Evolutionary conservation across 202 grass and related monocot species (phyloP), one percentile per base, ranked within the genome.

Genomic region (Miscanthus sacchariflorus): DNA sequence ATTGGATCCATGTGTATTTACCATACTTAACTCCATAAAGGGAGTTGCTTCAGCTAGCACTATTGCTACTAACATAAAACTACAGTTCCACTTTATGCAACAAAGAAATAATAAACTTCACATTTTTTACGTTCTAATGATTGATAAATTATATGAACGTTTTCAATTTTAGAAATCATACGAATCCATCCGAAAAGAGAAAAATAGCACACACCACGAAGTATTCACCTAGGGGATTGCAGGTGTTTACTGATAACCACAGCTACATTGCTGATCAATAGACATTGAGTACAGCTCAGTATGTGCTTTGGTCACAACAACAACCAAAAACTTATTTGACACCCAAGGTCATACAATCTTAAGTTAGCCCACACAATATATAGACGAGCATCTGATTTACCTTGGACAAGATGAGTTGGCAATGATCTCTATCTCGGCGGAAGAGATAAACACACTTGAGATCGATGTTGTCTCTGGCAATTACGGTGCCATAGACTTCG

Each of bases 391-490:
- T 17, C 13, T 6, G 4, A 69, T 9, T 6, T 69, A 69, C 67
- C 67, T 69, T 38, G 30, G 30, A 9, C 2, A 69, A 17, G 30
- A 69, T 69, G 30, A 69, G 67, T 36, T 69, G 67, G 30, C 6
- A 69, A 38, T 38, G 14, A 69, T 69, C 28, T 38, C 7, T 69
- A 36, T 69, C 67, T 18, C 30, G 14, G 15, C 30, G 28, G 14
- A 69, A 69, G 14, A 69, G 67, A 38, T 69, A 69, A 36, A 69
- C 28, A 36, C 30, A 69, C 67, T 69, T 69, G 67, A 36, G 30
- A 14, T 69, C 67, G 7, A 69, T 7, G 67, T 35, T 18, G 67
- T 69, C 67, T 69, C 67, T 69, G 30, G 67, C 67, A 69, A 69
- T 69, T 3, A 69, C 67, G 1, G 67, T 38, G 14, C 28, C 67